A percentile compares a stretch with the other conserved stretches of the same genome.
Evolutionary conservation across 805 yeast genomes (phyloP).

Genomic region (Candida tibetensis): DNA sequence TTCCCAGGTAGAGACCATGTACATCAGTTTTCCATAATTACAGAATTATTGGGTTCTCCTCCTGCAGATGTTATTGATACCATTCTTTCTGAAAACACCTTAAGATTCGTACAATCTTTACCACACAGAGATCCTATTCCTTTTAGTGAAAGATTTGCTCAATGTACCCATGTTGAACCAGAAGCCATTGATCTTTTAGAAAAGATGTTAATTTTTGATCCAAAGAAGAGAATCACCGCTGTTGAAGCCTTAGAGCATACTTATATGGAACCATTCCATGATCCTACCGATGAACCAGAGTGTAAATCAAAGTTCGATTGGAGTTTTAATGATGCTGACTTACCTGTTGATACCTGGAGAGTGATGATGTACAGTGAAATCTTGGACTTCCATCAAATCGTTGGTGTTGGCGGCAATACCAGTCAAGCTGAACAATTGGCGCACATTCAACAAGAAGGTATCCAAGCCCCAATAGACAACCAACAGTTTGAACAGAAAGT

Average conservation of each 20-base stretch:
- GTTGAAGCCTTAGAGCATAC: slow-evolving; percentile 87
- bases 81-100: slow-evolving; percentile 91
- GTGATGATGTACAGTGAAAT: slow-evolving; percentile 99
- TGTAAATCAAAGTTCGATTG: slow-evolving; percentile 94
- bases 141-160: slow-evolving; percentile 73
- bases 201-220: slow-evolving; percentile 92
- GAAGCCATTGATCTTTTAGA: slow-evolving; percentile 86
- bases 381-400: slow-evolving; percentile 91
- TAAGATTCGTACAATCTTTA: slow-evolving; percentile 88
- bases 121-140: slow-evolving; percentile 94
- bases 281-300: slow-evolving; percentile 94
- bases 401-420: slow-evolving; percentile 34
- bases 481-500: slow-evolving; percentile 13
- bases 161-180: slow-evolving; percentile 60
- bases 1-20: slow-evolving; percentile 99
- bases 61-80: slow-evolving; percentile 95
- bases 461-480: slow-evolving; percentile 21
- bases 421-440: slow-evolving; percentile 18
- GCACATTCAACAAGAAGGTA: slow-evolving; percentile 27
- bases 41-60: slow-evolving; percentile 94
- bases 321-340: slow-evolving; percentile 96
- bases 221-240: slow-evolving; percentile 90
- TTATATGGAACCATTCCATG: slow-evolving; percentile 92
- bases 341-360: slow-evolving; percentile 97
- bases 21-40: slow-evolving; percentile 94